Conservation (phyloP, 495 filamentous ascomycete species). For the Clavariopsis aquatica region DNA sequence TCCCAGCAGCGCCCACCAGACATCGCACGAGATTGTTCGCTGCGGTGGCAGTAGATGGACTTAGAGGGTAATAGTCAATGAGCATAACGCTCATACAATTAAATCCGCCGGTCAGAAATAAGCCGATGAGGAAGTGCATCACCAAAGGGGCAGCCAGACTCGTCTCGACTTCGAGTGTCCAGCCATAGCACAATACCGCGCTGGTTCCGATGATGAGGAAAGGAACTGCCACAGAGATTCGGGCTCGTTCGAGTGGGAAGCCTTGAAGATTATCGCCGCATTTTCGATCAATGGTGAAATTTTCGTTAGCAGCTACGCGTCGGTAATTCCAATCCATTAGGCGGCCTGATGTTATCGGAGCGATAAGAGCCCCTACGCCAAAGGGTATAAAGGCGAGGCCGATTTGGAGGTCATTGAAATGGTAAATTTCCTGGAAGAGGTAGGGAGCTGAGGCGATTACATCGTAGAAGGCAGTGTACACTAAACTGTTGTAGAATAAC, state of each 20-base stretch:
- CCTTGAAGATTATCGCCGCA: constrained; percentile 46
- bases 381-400: constrained; percentile 56
- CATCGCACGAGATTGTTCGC: constrained; percentile 71
- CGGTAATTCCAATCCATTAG: constrained; percentile 49
- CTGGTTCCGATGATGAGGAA: constrained; percentile 36
- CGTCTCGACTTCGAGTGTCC: constrained; percentile 43
- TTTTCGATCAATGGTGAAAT: constrained; percentile 41
- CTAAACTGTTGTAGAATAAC: constrained; percentile 56
- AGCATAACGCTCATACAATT: constrained; percentile 58
- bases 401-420: constrained; percentile 65
- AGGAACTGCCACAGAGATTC: constrained; percentile 45
- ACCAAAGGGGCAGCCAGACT: constrained; percentile 46
- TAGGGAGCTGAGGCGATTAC: constrained; percentile 60
- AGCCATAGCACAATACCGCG: constrained; percentile 45
- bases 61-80: constrained; percentile 64
- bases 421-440: constrained; percentile 63
- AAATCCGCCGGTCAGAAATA: constrained; percentile 57
- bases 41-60: constrained; percentile 65
- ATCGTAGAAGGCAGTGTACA: constrained; percentile 60
- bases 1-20: constrained; percentile 65
- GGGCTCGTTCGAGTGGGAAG: constrained; percentile 55
- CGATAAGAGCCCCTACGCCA: constrained; percentile 36
- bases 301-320: constrained; percentile 46
- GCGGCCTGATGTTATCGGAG: constrained; percentile 38
- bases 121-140: constrained; percentile 62